Evolutionary conservation across 768 basidiomycete species (phyloP), one percentile per base, ranked within the genome.

Genomic region (Rhizopogon rudus): DNA sequence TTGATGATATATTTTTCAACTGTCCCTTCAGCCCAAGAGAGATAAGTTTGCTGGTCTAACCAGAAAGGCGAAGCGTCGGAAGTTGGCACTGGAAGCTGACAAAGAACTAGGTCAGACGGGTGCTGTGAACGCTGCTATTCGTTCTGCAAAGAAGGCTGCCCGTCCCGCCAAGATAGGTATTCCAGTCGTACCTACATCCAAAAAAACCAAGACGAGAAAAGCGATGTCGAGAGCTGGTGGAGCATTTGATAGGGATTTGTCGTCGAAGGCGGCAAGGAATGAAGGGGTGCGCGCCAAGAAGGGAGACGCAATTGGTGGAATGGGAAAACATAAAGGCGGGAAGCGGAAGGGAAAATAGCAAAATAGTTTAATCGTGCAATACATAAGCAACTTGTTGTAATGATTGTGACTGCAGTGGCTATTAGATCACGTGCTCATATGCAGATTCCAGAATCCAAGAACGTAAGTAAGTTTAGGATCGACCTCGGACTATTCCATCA

Each of bases 51-150:
- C 88, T 6, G 95, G 94, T 9, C 79, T 98, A 10, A 87, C 93
- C n/a, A 83, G 96, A 57, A 86, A 80, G 65, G 84, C 80, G 50
- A 98, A 97, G 68, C 80, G 96, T 56, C 80, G 93, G 64, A 97
- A 94, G 73, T 76, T 95, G 74, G 87, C 88, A 6, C 77, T 82
- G 69, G 90, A 94, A 65, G 85, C 87, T 59, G 92, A 95, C 59
- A 81, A 83, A 50, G 84, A 85, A 53, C 54, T 73, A 4, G 81
- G 78, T 14, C 82, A 84, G 53, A 72, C 68, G 35, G 78, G 75
- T 22, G 74, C 79, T 8, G 71, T 88, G 44, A 77, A 80, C 40
- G 87, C 89, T 14, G 86, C 93, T 1, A 88, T 97, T 59, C 88
- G 95, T 53, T 82, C 83, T 12, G 93, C 90, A 9, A 98, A 98